Conservation (phyloP, 148 eudicot genomes). For the Suaeda aralocaspica region DNA sequence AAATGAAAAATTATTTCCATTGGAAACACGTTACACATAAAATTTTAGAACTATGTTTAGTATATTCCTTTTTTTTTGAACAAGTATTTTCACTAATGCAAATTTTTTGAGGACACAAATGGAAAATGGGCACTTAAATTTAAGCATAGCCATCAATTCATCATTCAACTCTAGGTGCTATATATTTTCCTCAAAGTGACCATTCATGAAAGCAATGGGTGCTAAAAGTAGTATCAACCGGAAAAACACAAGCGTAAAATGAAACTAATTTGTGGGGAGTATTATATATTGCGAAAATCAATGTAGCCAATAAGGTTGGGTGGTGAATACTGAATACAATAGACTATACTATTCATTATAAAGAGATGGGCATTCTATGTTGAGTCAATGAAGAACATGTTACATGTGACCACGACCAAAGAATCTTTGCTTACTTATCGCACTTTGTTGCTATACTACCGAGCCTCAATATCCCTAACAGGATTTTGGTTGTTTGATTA, state of each 20-base stretch:
- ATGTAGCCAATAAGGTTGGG: neutral
- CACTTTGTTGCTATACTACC: constrained; percentile 15
- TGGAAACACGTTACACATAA: too few species aligned
- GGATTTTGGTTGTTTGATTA: neutral
- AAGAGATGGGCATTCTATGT: constrained; percentile 14
- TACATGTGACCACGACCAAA: constrained; percentile 20
- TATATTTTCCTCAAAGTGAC: neutral
- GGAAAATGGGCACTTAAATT: neutral
- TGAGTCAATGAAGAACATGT: constrained; percentile 26
- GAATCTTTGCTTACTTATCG: constrained; percentile 13
- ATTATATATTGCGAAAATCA: constrained; percentile 7
- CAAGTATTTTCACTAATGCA: too few species aligned
- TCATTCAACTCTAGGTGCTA: too few species aligned
- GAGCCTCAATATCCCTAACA: constrained; percentile 4
- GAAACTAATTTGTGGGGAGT: neutral
- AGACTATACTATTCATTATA: neutral
- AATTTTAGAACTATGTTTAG: too few species aligned
- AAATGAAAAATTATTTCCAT: too few species aligned
- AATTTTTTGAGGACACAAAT: neutral
- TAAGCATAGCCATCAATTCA: neutral
- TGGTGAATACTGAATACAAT: neutral
- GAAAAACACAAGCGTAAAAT: too few species aligned
- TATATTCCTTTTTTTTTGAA: too few species aligned
- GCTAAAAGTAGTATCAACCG: neutral
- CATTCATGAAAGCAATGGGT: constrained; percentile 11